Evolutionary conservation across 2,329 filamentous ascomycete genomes (phyloP).

Genomic region (Arachnomyces sp.): DNA sequence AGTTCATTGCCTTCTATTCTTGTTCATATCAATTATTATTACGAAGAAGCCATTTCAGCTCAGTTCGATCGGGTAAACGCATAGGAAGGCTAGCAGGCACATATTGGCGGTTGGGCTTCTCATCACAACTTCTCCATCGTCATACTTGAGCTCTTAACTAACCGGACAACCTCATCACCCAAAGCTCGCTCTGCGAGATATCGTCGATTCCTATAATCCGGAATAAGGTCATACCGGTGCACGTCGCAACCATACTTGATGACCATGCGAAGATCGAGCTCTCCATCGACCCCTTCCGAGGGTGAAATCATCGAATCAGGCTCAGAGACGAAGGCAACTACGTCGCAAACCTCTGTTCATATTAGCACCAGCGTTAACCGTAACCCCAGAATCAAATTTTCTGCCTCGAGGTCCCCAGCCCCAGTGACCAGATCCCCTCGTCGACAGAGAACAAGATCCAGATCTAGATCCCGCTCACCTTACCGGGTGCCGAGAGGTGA

Average conservation of each 20-base stretch:
- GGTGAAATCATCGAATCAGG: constrained; percentile 76
- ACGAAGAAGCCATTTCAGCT: constrained; percentile 14
- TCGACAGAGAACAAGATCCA: constrained; percentile 48
- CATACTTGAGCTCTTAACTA: constrained; percentile 16
- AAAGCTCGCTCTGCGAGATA: no score
- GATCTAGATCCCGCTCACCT: constrained; percentile 33
- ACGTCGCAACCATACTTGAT: constrained; percentile 28
- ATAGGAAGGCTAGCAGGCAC: constrained; percentile 26
- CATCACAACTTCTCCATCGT: constrained; percentile 24
- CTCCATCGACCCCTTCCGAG: constrained; percentile 65
- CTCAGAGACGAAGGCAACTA: constrained; percentile 77
- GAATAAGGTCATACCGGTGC: background rate
- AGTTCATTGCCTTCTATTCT: no score
- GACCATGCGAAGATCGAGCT: constrained; percentile 43
- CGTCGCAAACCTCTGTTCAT: constrained; percentile 58
- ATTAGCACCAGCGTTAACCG: constrained; percentile 85
- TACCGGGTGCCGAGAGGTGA: constrained; percentile 33
- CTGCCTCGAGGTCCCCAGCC: constrained; percentile 41
- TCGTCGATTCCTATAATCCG: no score
- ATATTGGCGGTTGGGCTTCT: constrained; percentile 37
- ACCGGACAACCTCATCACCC: constrained; percentile 19
- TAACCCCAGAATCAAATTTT: constrained; percentile 67
- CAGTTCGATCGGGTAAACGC: constrained; percentile 9
- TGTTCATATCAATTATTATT: background rate
- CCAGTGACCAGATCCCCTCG: constrained; percentile 52